These are phyloP conservation scores for Paramecium sonneborni DNA, from an alignment of 73 alveolate species.

Conservation along the genomic window DNA sequence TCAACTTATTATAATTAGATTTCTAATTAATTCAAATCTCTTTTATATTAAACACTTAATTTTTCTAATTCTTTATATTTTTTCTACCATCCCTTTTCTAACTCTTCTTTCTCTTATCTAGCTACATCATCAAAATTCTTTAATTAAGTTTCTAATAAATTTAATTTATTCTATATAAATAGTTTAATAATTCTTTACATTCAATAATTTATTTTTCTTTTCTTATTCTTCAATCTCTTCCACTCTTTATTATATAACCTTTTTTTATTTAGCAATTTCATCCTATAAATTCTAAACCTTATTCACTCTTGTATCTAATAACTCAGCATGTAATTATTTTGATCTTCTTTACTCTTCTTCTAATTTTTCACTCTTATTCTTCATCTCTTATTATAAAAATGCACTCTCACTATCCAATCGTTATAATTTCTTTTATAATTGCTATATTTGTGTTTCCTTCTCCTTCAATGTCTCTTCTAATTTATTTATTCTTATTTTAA, in stretches of 20 bases:
- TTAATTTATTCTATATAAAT: not conserved
- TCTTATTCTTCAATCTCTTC: conserved; percentile 44
- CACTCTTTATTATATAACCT: conserved; percentile 7
- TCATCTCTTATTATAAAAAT: not conserved
- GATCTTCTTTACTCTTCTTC: conserved; percentile 22
- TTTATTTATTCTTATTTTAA: not conserved
- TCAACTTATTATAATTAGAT: not conserved
- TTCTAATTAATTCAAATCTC: conserved; percentile 22
- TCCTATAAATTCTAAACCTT: conserved; percentile 26
- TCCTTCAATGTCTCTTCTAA: not conserved
- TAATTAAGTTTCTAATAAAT: conserved; percentile 2
- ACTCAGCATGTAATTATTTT: conserved; percentile 26
- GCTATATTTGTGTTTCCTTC: not conserved
- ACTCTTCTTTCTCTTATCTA: conserved; percentile 23
- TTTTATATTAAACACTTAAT: not conserved
- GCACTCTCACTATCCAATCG: not conserved
- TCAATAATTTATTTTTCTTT: not conserved
- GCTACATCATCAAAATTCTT: conserved; percentile 52
- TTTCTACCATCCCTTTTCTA: conserved; percentile 33
- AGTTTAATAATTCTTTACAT: not conserved
- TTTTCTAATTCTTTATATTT: conserved; percentile 39
- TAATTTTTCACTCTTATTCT: not conserved
- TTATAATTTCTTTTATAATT: not conserved
- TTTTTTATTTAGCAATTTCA: not conserved
- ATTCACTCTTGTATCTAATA: not conserved